Base-by-base conservation (phyloP, 108 stramenopile species). In the Stephanodiscus triporus region DNA sequence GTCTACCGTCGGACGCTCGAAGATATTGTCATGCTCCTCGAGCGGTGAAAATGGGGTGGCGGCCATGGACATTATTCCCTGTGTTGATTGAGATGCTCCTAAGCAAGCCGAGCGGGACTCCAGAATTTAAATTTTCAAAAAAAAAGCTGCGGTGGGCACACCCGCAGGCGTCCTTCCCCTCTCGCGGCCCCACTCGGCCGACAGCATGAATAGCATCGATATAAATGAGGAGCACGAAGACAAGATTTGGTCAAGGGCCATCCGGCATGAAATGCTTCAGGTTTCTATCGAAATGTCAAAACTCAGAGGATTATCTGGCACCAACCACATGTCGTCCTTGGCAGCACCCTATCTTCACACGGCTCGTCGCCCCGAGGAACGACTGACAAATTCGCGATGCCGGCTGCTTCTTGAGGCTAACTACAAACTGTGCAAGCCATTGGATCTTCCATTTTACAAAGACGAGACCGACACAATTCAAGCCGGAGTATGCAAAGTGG, bases 31-130 rank as follows among this genome's bases (percentile, higher is more conserved):
- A 20, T 26, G 19, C 26, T 66, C 20, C 71, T 79, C 23, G 79
- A 38, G 0, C 85, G 82, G 1, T 88, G 63, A 26, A 83, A 87
- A 71, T 90, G n/a, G n/a, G n/a, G n/a, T n/a, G n/a, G n/a, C n/a
- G n/a, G n/a, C n/a, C n/a, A n/a, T n/a, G 90, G 26, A 92, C 50
- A 59, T 92, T 92, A 24, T 90, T 92, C 23, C 91, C 91, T 2
- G 88, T 81, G 66, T 92, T 92, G 75, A 91, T 89, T 2, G 82
- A 69, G 26, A 92, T 81, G 54, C 82, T 84, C 7, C 91, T 89
- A 9, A 88, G 61, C 20, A 90, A 34, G 42, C 89, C 89, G 38
- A 90, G 77, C 17, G 86, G 63, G 0, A 89, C 68, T 10, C 91
- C 91, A 34, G 5, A 34, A 4, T 34, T 34, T 34, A 34, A 34